phyloP scores from a whole-genome alignment of 1,284 basidiomycete species.

The Bjerkandera adusta region DNA sequence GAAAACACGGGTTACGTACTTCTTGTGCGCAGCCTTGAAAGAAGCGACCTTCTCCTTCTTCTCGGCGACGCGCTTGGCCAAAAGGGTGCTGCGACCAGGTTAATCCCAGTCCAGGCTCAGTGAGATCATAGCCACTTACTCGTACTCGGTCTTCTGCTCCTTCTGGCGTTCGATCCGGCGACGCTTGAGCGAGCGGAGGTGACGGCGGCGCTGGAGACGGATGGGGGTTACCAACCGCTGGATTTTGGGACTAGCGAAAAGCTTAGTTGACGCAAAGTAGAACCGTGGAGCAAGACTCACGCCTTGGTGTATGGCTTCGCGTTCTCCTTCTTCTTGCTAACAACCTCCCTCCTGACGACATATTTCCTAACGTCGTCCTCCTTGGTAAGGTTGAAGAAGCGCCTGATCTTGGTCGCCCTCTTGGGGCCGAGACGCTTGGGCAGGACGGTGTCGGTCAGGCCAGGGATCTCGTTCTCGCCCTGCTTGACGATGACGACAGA shows the following conservation, averaged over 20 bases:
- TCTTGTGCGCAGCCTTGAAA: constrained; percentile 74
- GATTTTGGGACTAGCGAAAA: constrained; percentile 68
- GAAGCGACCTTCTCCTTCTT: constrained; percentile 87
- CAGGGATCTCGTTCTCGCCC: constrained; percentile 90
- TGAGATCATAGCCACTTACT: constrained; percentile 41
- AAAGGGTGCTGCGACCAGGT: constrained; percentile 49
- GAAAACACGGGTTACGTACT: constrained; percentile 32
- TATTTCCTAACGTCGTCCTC: constrained; percentile 99
- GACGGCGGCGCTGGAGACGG: constrained; percentile 96
- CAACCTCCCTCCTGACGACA: constrained; percentile 91
- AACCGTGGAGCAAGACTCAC: constrained; percentile 47
- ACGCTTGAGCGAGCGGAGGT: constrained; percentile 88
- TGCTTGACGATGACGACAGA: constrained; percentile 97
- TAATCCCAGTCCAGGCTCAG: constrained; percentile 1
- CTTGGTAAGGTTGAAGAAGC: constrained; percentile 98
- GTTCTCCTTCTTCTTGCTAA: constrained; percentile 84
- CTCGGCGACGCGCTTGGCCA: constrained; percentile 91
- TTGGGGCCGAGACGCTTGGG: constrained; percentile 97
- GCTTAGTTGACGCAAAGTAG: constrained; percentile 4
- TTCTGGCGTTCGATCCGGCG: constrained; percentile 89
- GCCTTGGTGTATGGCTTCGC: constrained; percentile 99
- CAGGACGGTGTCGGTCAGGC: constrained; percentile 89
- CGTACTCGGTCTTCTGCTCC: constrained; percentile 93
- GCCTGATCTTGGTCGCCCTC: constrained; percentile 93
- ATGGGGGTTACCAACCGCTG: constrained; percentile 92